Evolutionary conservation across 1,284 basidiomycete genomes (phyloP), one percentile per base, ranked within the genome.

Genomic region (Irpex rosettiformis): DNA sequence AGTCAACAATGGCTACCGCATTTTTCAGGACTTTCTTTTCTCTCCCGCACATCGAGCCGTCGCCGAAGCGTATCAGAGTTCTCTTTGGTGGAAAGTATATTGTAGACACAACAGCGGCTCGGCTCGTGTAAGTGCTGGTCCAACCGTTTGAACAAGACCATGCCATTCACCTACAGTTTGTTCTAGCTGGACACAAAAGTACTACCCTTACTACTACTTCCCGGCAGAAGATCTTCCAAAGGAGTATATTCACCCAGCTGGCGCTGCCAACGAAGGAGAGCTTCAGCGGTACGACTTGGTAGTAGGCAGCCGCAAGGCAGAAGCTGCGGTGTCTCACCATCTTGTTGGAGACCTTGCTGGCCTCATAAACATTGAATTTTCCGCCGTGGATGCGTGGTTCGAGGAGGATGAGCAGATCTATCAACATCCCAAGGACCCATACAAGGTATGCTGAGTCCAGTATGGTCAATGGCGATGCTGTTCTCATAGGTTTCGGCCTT

Each of bases 341-440:
- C 62, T 66, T 40, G 72, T 70, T 21, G 77, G 79, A 7, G 72
- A 75, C 21, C 69, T 85, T 11, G 69, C 71, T 11, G 80, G 79
- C 1, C 71, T 86, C 25, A 70, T 81, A 29, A 80, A 77, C 57
- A 67, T 88, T 59, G 67, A 70, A 13, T 85, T 85, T 58, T 68
- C 68, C 18, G 76, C 77, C 13, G 77, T 80, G 67, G 84, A 86
- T 61, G 78, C 79, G 1, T 87, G 85, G 85, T 84, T 87, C 57
- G 85, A 88, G 70, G 86, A 88, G 63, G 85, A 86, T 47, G 83
- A 88, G 57, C 69, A 81, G 60, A 78, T 86, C 33, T 83, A 77
- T 58, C 74, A 77, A 2, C 85, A 88, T 62, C 82, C 84, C 5
- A 86, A 83, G 64, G 84, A 88, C 66, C 85, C 85, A 0, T 87